These are phyloP conservation scores for Globisporangium iwayamae DNA, from an alignment of 352 stramenopile genomes.

Conservation along the genomic window DNA sequence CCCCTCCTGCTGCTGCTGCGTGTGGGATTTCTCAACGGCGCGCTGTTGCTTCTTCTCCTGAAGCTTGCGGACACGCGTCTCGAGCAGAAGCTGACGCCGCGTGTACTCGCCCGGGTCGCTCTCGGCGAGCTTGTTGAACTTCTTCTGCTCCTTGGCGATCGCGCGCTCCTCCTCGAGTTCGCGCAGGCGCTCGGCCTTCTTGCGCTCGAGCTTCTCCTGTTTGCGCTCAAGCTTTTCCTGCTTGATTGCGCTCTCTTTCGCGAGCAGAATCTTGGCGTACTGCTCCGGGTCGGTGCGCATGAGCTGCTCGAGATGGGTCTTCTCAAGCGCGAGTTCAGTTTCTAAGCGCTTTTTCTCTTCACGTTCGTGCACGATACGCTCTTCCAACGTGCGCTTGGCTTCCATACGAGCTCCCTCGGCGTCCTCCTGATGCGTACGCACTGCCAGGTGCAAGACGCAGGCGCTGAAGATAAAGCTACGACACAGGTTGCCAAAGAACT, in stretches of 20 bases:
- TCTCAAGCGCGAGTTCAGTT: slow-evolving; percentile 23
- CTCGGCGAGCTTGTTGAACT: slow-evolving; percentile 53
- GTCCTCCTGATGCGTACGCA: slow-evolving; percentile 46
- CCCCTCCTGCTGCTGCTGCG: slow-evolving; percentile 12
- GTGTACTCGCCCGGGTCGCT: slow-evolving; percentile 42
- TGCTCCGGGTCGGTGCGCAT: slow-evolving; percentile 31
- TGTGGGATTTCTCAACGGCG: slow-evolving; percentile 33
- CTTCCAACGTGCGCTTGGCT: slow-evolving; percentile 15
- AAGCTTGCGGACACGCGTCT: slow-evolving; percentile 40
- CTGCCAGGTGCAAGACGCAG: slow-evolving; percentile 44
- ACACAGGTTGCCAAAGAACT: slow-evolving; percentile 51
- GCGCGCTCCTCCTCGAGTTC: slow-evolving; percentile 59
- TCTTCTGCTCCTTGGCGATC: slow-evolving; percentile 59
- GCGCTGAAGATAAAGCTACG: slow-evolving; percentile 59
- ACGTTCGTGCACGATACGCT: slow-evolving; percentile 8
- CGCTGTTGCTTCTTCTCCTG: slow-evolving; percentile 46
- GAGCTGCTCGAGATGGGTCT: slow-evolving; percentile 30
- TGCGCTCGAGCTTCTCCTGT: slow-evolving; percentile 38
- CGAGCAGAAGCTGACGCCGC: slow-evolving; percentile 38
- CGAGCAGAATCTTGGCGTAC: slow-evolving; percentile 40
- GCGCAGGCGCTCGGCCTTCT: slow-evolving; percentile 43
- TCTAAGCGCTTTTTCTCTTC: slow-evolving; percentile 19
- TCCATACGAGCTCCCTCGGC: slow-evolving; percentile 13
- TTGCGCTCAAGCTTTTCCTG: slow-evolving; percentile 29
- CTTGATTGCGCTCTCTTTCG: slow-evolving; percentile 26